Conservation (phyloP, 192 early-diverging fungal species). For the Powellomyces hirtus region DNA sequence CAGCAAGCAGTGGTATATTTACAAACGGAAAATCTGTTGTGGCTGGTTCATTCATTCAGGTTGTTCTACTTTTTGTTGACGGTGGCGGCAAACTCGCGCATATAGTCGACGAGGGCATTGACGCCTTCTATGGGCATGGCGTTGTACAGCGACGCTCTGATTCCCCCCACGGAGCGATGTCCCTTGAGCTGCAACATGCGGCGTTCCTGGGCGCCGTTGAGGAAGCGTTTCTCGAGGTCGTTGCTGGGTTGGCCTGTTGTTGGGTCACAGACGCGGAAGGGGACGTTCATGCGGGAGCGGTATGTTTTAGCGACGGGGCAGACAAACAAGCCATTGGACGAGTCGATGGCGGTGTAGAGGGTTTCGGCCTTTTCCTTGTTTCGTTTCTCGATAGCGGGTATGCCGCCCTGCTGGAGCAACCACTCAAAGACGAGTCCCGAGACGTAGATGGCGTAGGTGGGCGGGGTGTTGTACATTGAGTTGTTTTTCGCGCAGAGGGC, state of each 20-base stretch:
- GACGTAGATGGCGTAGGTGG: slow-evolving; percentile 93
- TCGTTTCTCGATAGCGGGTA: slow-evolving; percentile 62
- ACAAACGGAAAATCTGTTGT: no score
- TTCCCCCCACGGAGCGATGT: slow-evolving; percentile 92
- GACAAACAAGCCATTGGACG: slow-evolving; percentile 62
- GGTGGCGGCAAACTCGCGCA: slow-evolving; percentile 70
- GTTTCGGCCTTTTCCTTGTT: slow-evolving; percentile 68
- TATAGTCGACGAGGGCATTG: slow-evolving; percentile 70
- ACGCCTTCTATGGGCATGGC: slow-evolving; percentile 86
- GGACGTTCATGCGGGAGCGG: slow-evolving; percentile 89
- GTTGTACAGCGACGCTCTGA: slow-evolving; percentile 89
- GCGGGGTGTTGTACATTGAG: slow-evolving; percentile 96
- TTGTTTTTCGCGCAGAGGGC: slow-evolving; percentile 73
- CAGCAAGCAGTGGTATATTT: no score
- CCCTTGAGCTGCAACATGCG: slow-evolving; percentile 91
- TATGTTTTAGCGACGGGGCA: slow-evolving; percentile 56
- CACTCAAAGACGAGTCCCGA: slow-evolving; percentile 86
- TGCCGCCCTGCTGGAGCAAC: slow-evolving; percentile 65
- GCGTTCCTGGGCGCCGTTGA: slow-evolving; percentile 71
- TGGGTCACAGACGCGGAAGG: slow-evolving; percentile 66
- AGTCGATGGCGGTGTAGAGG: slow-evolving; percentile 65
- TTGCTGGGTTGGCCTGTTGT: slow-evolving; percentile 45
- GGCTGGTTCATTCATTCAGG: no score
- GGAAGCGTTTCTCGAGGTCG: slow-evolving; percentile 74
- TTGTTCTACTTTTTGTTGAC: no score